Evolutionary conservation across 1,284 basidiomycete genomes (phyloP), one percentile per base, ranked within the genome.

Genomic region (Tremellales sp.): DNA sequence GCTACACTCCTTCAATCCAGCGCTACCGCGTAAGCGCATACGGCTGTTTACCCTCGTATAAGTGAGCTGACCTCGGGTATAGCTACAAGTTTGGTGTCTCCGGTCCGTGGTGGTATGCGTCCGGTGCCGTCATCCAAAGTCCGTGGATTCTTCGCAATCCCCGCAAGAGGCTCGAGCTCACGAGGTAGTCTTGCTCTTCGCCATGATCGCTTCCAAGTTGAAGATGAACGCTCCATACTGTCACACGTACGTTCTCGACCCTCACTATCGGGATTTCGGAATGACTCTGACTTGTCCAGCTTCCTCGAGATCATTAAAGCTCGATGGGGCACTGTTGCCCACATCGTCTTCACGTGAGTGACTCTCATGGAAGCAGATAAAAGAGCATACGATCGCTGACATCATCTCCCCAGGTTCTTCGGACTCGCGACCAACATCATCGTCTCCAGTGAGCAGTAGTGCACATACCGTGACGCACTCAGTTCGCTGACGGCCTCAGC

Each of bases 81-180:
- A 44, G 86, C 0, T 93, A 92, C 72, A 85, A 85, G 67, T 89
- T 84, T 61, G 89, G 89, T 52, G 81, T 82, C 70, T 80, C 77
- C 19, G 85, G 84, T 11, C 68, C 67, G 12, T 72, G 64, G 60
- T 65, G 61, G 60, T 64, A 62, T 46, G 62, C 62, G 5, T 52
- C 54, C 11, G 60, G 62, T 8, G 64, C 60, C 3, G 45, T 52
- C 15, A 53, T 62, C 17, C 58, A 64, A 49, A 55, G 60, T 62
- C 35, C 50, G 54, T 51, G 12, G 4, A 17, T 7, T 10, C 17
- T 6, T 27, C 41, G 4, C 15, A 11, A 6, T 3, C 6, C 12
- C 15, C 22, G 33, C 23, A 23, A n/a, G 12, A 7, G 11, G 2
- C 13, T 8, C 8, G 12, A 15, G 26, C 37, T 48, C 42, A 43